A percentile compares a stretch with the other conserved stretches of the same genome.
phyloP scores from a whole-genome alignment of 179 eudicot genomes.

The Camellia oleifera region DNA sequence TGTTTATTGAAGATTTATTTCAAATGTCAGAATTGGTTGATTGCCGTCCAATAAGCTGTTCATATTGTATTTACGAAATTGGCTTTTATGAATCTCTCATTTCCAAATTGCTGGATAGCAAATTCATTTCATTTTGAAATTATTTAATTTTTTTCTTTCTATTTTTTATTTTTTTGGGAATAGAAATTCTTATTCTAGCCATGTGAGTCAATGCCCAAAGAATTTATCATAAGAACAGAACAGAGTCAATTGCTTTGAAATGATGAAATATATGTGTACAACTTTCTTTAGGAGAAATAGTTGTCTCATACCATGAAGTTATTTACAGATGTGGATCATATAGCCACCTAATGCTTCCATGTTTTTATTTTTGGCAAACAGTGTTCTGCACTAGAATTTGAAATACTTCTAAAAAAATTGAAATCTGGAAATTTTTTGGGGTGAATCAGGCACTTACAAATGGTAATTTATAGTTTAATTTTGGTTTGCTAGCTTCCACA shows the following conservation, averaged over 20 bases:
- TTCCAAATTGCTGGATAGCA: background rate
- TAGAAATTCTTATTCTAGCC: background rate
- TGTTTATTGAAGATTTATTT: background rate
- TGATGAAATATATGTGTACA: background rate
- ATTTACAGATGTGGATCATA: background rate
- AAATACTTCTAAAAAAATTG: background rate
- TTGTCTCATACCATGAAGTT: constrained; percentile 1
- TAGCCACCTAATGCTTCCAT: background rate
- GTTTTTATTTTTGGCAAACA: background rate
- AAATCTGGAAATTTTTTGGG: background rate
- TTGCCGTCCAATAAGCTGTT: background rate
- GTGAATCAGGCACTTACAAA: constrained; percentile 40
- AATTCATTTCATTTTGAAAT: background rate
- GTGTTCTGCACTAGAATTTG: background rate
- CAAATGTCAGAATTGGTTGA: background rate
- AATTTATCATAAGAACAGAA: background rate
- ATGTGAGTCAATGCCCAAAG: background rate
- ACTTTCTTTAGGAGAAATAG: background rate
- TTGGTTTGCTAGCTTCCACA: no score
- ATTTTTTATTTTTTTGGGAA: background rate
- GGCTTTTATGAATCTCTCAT: background rate
- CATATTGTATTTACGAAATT: background rate
- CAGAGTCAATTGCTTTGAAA: no score
- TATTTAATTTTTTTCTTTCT: background rate
- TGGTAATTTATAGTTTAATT: no score